These are phyloP conservation scores for Echeveria elegans DNA, from an alignment of 164 flowering plant species.

Conservation along the genomic window DNA sequence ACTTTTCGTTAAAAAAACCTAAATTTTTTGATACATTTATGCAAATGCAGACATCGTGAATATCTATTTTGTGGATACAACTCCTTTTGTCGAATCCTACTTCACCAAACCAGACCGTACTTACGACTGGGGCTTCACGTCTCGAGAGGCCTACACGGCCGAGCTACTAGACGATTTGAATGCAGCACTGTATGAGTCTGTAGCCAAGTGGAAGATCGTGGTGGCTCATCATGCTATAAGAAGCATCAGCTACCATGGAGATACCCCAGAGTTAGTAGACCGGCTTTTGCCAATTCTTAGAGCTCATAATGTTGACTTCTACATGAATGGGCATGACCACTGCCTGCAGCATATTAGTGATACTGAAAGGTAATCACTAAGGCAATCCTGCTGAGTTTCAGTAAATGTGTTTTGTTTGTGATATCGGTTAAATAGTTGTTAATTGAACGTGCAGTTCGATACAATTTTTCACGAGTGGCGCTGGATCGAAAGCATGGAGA, in stretches of 20 bases:
- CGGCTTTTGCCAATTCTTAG: conserved; percentile 55
- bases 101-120: conserved; percentile 22
- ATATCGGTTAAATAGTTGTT: not conserved
- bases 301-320: conserved; percentile 49
- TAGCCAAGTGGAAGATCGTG: conserved; percentile 62
- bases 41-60: conserved; percentile 29
- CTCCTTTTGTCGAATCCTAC: conserved; percentile 43
- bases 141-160: conserved; percentile 27
- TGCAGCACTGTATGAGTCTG: conserved; percentile 33
- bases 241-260: conserved; percentile 53
- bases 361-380: conserved; percentile 27
- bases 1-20: no score
- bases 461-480: conserved; percentile 63
- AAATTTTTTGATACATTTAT: no score
- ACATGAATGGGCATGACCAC: conserved; percentile 74
- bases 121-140: conserved; percentile 45
- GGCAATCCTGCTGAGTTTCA: no score
- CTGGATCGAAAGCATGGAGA: conserved; percentile 74
- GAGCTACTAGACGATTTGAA: conserved; percentile 46
- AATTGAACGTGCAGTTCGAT: conserved; percentile 29
- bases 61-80: conserved; percentile 45
- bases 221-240: conserved; percentile 59
- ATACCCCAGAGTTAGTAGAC: conserved; percentile 31
- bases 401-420: no score
- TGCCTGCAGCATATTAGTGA: conserved; percentile 52